Base-by-base conservation (phyloP, 768 basidiomycete genomes). In the Crepidotus variabilis region DNA sequence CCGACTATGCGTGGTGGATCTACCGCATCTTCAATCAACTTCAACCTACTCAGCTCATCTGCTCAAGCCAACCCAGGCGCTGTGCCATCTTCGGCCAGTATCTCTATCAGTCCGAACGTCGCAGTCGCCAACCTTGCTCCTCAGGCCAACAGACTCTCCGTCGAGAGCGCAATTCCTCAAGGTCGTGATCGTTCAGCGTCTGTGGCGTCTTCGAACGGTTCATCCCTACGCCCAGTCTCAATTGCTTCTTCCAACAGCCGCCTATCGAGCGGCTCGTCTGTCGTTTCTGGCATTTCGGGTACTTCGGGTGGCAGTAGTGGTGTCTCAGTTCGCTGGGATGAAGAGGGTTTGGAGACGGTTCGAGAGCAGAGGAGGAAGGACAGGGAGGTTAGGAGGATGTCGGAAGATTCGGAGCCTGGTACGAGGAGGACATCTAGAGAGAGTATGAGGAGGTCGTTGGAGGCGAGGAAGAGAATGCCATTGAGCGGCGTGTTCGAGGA, bases 401-500 rank as follows among this genome's bases (percentile, higher is more conserved):
- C 64, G 16, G 62, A 65, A 56, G 61, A 55, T 52, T 59, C 50
- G 35, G 57, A 59, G 50, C 66, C 59, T 52, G 69, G 65, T 54
- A 57, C 65, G 59, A 65, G 64, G 65, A 61, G 59, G 63, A 60
- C 62, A 60, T 67, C 71, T 50, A 74, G 72, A 28, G 80, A 78
- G 64, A 81, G 78, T 55, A 73, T 11, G 13, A 43, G 75, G 50
- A 70, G 74, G 43, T 75, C 71, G 3, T 71, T 72, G 6, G 87
- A 87, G 58, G 80, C 76, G 20, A 72, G 82, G 60, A 76, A 73
- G 62, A 72, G 86, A 57, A 81, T 79, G 7, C 74, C 83, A 0
- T 63, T 90, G 28, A 71, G 73, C 9, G 80, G 84, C 32, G 74
- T 92, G 43, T 90, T 90, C 71, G 81, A 84, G 0, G 78, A 79